Base-by-base conservation (phyloP, 768 basidiomycete genomes). In the Rhizopogon vinicolor region DNA sequence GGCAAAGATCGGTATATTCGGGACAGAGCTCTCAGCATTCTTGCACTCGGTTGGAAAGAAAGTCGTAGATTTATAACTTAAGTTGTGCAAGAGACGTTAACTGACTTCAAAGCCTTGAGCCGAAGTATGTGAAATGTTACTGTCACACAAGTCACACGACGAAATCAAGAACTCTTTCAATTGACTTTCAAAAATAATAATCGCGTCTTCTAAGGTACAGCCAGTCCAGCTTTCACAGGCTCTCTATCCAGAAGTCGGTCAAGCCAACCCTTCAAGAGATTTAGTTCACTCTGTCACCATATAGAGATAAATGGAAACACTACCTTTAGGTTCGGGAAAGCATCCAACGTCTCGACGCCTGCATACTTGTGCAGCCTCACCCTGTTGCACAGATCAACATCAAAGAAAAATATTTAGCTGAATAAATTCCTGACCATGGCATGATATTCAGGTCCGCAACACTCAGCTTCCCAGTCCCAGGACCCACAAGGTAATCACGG, bases 401-500 rank as follows among this genome's bases (percentile, higher is more conserved):
- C 48, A 22, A 49, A 35, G 33, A 18, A 35, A 48, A 9, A 35
- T 22, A 37, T 37, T n/a, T 12, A 22, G 28, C 9, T 18, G 14
- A 12, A 50, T 25, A n/a, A 12, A 3, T 13, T 3, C 10, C 68
- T 55, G 58, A 85, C 88, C 87, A 91, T 4, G 87, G 76, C 53
- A 80, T 64, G 3, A 76, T 75, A 55, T 91, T 92, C 54, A 89
- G 71, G 62, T 91, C 90, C 7, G 89, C 93, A 45, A 93, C 69
- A 41, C 78, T 83, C 65, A 78, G 82, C 61, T 81, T 84, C 25
- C 88, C 89, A 53, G 75, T 74, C 0, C 82, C 86, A 10, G 84
- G 72, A n/a, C 93, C 92, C 16, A 80, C 91, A 14, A 96, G 82
- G 67, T 79, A 95, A 41, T 93, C 91, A 16, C 88, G 81, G 51